A percentile compares a stretch with the other conserved stretches of the same genome.
phyloP scores from a whole-genome alignment of 1,139 yeast species.

The Geotrichum histeridarum region DNA sequence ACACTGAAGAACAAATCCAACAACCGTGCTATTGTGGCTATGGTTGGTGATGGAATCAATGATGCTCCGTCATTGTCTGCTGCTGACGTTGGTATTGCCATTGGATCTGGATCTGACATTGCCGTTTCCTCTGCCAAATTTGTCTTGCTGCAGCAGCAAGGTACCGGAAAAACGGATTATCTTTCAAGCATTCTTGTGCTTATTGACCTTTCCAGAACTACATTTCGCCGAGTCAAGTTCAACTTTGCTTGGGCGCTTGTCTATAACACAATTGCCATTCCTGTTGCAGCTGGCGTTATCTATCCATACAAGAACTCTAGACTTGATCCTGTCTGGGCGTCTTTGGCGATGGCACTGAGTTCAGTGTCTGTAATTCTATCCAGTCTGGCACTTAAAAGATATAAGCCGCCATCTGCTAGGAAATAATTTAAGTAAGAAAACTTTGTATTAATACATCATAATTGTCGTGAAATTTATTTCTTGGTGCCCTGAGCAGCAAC shows the following conservation, averaged over 20 bases:
- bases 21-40: slow-evolving; percentile 43
- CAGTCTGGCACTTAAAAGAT: slow-evolving; percentile 53
- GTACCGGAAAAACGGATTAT: slow-evolving; percentile 34
- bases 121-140: slow-evolving; percentile 91
- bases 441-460: neutral
- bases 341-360: slow-evolving; percentile 86
- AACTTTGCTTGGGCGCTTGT: slow-evolving; percentile 87
- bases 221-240: slow-evolving; percentile 66
- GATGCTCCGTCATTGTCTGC: slow-evolving; percentile 91
- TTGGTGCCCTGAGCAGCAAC: slow-evolving; percentile 92
- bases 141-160: slow-evolving; percentile 49
- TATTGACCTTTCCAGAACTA: slow-evolving; percentile 61
- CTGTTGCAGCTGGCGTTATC: slow-evolving; percentile 85
- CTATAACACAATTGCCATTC: slow-evolving; percentile 78
- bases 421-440: neutral
- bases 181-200: slow-evolving; percentile 51
- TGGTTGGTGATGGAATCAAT: slow-evolving; percentile 92
- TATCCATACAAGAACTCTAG: slow-evolving; percentile 67
- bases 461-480: slow-evolving; percentile 38
- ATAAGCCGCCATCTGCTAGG: slow-evolving; percentile 25
- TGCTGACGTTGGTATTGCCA: slow-evolving; percentile 87
- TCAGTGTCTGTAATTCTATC: slow-evolving; percentile 81
- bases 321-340: slow-evolving; percentile 82
- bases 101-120: slow-evolving; percentile 87
- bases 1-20: neutral